These are phyloP conservation scores for Mycosarcoma mackinlayi DNA, from an alignment of 1,284 basidiomycete genomes.

Conservation along the genomic window DNA sequence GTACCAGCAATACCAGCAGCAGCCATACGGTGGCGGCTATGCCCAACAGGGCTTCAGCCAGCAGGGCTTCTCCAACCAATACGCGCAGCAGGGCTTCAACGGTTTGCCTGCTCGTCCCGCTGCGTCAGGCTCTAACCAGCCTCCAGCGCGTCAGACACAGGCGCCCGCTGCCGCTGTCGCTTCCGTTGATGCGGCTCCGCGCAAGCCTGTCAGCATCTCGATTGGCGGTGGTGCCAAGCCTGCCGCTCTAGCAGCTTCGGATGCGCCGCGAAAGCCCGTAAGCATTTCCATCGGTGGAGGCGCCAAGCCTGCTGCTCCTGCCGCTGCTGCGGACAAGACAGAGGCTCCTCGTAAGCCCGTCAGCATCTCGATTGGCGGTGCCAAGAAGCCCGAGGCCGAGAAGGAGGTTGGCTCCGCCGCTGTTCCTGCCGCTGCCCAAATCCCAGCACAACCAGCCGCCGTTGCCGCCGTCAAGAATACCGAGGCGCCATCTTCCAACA, in stretches of 20 bases:
- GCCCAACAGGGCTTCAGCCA: constrained; percentile 40
- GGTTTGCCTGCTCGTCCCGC: constrained; percentile 50
- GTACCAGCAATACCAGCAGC: constrained; percentile 40
- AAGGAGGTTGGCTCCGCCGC: constrained; percentile 27
- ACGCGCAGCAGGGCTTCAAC: constrained; percentile 39
- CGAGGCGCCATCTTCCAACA: constrained; percentile 33
- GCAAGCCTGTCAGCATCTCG: constrained; percentile 66
- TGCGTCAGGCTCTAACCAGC: constrained; percentile 37
- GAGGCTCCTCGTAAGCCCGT: constrained; percentile 38
- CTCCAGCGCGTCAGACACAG: constrained; percentile 24
- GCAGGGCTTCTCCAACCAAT: constrained; percentile 44
- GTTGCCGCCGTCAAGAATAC: constrained; percentile 52
- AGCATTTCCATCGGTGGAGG: constrained; percentile 65
- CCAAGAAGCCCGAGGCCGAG: constrained; percentile 39
- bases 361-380: constrained; percentile 64
- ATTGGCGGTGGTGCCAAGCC: constrained; percentile 59
- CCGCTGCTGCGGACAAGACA: constrained; percentile 30
- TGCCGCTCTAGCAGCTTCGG: constrained; percentile 20
- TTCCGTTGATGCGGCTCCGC: constrained; percentile 35
- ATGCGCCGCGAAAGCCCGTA: constrained; percentile 46
- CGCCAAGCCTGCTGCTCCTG: constrained; percentile 39
- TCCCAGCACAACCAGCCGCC: constrained; percentile 37
- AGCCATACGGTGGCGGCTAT: constrained; percentile 47
- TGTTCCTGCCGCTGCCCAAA: constrained; percentile 26
- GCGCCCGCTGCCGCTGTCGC: constrained; percentile 13